Base-by-base conservation (phyloP, 2,329 filamentous ascomycete species). In the Knoxdaviesia capensis region DNA sequence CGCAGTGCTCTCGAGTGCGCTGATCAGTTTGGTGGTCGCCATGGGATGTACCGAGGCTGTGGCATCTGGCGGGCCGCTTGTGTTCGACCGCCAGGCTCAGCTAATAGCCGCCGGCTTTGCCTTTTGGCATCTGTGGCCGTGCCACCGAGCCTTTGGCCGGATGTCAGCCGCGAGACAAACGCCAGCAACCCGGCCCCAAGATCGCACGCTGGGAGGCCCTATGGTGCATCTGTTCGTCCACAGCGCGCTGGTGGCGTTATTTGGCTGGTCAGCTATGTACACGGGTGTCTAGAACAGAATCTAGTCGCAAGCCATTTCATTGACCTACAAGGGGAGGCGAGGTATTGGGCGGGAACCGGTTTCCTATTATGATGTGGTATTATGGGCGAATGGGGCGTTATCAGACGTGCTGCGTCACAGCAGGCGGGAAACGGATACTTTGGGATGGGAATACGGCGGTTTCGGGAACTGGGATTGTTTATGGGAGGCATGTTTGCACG, bases 61-160 rank as follows among this genome's bases (percentile, higher is more conserved):
- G 3, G 20, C 20, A 20, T 20, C 20, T 20, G 20, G 20, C 20
- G 20, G 56, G 2, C 49, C 54, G 6, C 38, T 39, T 1, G 50
- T 44, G 2, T 51, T 59, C 38, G 54, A 60, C 46, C 43, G 53
- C 4, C 53, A 55, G 0, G 51, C 52, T 4, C 53, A 56, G 6
- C 46, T 58, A 20, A 47, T 64, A 1, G 59, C 61, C 0, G 47
- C 57, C 1, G 58, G 62, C 1, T 53, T 71, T 45, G 64, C 60
- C 1, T 59, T 60, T 28, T 71, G 68, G 53, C 68, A 71, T 44
- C 36, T 61, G 1, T 70, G 62, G 55, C 68, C 68, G 3, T 60
- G 57, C 31, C 54, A 60, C 39, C 56, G 68, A 33, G 68, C 68
- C 0, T 54, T 51, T 7, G 46, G 50, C 10, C 56, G 60, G 35